Evolutionary conservation across 1,284 basidiomycete genomes (phyloP), one percentile per base, ranked within the genome.

Genomic region (Trichosporon inkin): DNA sequence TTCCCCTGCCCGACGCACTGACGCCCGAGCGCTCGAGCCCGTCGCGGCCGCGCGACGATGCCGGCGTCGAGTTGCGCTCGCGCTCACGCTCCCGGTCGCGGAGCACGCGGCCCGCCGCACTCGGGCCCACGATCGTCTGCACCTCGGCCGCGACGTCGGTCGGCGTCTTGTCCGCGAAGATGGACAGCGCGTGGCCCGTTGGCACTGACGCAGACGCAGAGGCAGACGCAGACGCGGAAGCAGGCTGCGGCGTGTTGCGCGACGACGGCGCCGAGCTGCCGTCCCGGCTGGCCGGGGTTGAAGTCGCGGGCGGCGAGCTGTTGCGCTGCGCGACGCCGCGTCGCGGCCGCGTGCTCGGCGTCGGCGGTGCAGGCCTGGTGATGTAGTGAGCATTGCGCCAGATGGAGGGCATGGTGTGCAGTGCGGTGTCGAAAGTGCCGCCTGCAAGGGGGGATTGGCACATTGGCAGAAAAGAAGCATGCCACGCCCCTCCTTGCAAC

Each of bases 1-100:
- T 70, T 20, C 73, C 73, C 38, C 70, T 68, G 3, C 75, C 75
- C 17, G 63, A 67, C 3, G 74, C 75, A 16, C 63, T 69, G 2
- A 77, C 69, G 7, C 75, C 75, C 2, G 71, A 67, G 19, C 70
- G 61, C n/a, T 71, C 65, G 16, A 62, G 64, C 16, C 63, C 60
- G 49, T 59, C 66, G 44, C 61, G 62, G 11, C 57, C 62, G 17
- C 70, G 60, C 14, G 62, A 57, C 14, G 44, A 49, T 22, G 44
- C 28, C 6, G 44, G 44, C 24, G 44, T 49, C 44, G 44, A 28
- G 44, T 49, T 49, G 52, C 37, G 36, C 34, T 55, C 54, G 17
- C 61, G 54, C 32, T 62, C 28, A 8, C 37, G 36, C 22, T 55
- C 54, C 17, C 61, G 54, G 20, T 62, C 60, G 24, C 63, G 63